These are phyloP conservation scores for Cutaneotrichosporon cyanovorans DNA, from an alignment of 1,284 basidiomycete genomes.

Conservation along the genomic window DNA sequence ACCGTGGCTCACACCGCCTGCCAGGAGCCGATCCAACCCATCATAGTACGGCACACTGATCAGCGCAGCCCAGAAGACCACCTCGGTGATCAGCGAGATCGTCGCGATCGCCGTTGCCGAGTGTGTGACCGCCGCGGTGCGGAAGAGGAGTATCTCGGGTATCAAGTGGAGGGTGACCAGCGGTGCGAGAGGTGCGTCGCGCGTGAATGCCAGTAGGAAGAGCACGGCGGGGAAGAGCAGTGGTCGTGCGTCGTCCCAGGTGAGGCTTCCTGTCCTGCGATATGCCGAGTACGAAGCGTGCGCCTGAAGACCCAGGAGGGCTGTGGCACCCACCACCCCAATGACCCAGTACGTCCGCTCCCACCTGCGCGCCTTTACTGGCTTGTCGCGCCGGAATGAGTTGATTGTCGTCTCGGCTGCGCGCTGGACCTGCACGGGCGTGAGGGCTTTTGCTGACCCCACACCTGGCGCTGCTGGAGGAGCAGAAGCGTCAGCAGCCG, in stretches of 20 bases:
- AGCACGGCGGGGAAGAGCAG: constrained; percentile 23
- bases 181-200: constrained; percentile 31
- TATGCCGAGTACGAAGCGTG: neutral
- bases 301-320: constrained; percentile 5
- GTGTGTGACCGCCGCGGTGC: constrained; percentile 23
- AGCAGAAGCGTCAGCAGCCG: neutral
- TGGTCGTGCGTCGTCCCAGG: constrained; percentile 16
- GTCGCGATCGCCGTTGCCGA: constrained; percentile 3
- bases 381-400: constrained; percentile 20
- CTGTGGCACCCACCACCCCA: constrained; percentile 22
- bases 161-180: constrained; percentile 37
- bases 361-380: constrained; percentile 18
- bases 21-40: constrained; percentile 33
- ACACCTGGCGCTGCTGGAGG: too few relatives aligned
- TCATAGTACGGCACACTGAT: constrained; percentile 41
- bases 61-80: constrained; percentile 37
- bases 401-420: constrained; percentile 28
- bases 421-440: constrained; percentile 3
- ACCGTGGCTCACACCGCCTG: constrained; percentile 29
- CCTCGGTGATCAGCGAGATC: constrained; percentile 26
- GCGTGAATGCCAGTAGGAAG: constrained; percentile 14
- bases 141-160: constrained; percentile 36
- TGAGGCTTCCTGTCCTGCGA: neutral
- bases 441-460: neutral
- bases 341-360: constrained; percentile 17